These are phyloP conservation scores for Petrea volubilis DNA, from an alignment of 257 asterid species.

Conservation along the genomic window DNA sequence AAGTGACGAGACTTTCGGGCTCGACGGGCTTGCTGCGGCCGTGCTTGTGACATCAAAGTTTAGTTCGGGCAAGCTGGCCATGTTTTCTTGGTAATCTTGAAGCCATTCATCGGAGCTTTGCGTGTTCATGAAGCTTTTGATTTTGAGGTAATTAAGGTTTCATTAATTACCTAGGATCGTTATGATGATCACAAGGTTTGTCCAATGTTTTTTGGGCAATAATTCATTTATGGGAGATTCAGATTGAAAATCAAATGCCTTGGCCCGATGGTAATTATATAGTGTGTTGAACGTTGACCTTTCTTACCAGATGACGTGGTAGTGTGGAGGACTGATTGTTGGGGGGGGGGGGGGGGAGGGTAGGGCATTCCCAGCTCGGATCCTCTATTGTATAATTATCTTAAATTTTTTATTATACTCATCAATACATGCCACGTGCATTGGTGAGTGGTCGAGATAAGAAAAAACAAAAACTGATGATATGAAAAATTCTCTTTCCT, in stretches of 20 bases:
- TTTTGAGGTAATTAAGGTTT: not conserved
- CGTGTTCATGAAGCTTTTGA: conserved; percentile 15
- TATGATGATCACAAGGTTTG: not conserved
- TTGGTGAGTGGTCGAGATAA: too few species aligned
- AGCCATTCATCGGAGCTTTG: conserved; percentile 30
- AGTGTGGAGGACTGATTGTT: conserved; percentile 1
- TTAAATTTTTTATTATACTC: too few species aligned
- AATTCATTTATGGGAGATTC: not conserved
- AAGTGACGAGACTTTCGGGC: conserved; percentile 2
- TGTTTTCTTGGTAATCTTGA: conserved; percentile 17
- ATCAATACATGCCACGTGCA: too few species aligned
- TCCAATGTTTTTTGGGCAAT: not conserved
- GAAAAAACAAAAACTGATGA: too few species aligned
- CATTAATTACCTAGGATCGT: not conserved
- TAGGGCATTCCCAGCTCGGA: too few species aligned
- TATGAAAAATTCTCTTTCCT: too few species aligned
- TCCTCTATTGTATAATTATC: too few species aligned
- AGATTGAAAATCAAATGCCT: conserved; percentile 11
- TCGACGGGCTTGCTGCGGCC: not conserved
- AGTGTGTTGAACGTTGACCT: conserved; percentile 36
- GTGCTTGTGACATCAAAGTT: not conserved
- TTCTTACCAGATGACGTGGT: not conserved
- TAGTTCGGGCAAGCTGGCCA: conserved; percentile 15
- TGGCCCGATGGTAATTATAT: not conserved
- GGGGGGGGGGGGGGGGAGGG: too few species aligned